Evolutionary conservation across 2,329 filamentous ascomycete genomes (phyloP).

Genomic region (Pestalotiopsis sp.): DNA sequence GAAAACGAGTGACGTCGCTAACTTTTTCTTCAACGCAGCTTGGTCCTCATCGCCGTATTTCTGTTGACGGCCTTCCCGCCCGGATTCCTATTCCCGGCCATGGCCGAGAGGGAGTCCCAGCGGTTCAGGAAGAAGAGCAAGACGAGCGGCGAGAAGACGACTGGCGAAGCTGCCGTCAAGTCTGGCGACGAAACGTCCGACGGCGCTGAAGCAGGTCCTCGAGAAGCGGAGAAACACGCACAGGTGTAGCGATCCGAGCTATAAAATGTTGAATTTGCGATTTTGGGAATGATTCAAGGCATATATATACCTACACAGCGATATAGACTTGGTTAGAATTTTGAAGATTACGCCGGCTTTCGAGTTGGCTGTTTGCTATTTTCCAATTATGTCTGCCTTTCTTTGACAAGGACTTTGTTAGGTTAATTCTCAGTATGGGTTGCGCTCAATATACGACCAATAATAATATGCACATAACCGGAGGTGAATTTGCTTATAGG

Average conservation of each 20-base stretch:
- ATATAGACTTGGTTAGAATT: neutral
- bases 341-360: neutral
- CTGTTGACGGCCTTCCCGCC: constrained; percentile 58
- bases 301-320: neutral
- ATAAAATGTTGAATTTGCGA: neutral
- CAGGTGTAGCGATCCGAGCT: neutral
- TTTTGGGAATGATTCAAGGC: neutral
- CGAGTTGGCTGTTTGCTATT: neutral
- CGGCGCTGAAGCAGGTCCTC: neutral
- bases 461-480: too few species aligned
- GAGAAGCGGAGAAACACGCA: neutral
- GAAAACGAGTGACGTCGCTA: neutral
- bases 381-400: neutral
- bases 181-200: constrained; percentile 10
- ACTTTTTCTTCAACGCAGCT: neutral
- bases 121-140: constrained; percentile 25
- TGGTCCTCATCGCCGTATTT: constrained; percentile 52
- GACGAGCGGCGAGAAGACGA: constrained; percentile 1
- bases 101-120: constrained; percentile 41
- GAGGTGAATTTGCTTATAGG: too few species aligned
- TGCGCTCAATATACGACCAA: too few species aligned
- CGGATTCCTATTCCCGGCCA: constrained; percentile 57
- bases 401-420: neutral
- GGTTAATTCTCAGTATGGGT: too few species aligned
- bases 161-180: neutral